Base-by-base conservation (phyloP, 176 grass and related monocot species). In the Canna indica region DNA sequence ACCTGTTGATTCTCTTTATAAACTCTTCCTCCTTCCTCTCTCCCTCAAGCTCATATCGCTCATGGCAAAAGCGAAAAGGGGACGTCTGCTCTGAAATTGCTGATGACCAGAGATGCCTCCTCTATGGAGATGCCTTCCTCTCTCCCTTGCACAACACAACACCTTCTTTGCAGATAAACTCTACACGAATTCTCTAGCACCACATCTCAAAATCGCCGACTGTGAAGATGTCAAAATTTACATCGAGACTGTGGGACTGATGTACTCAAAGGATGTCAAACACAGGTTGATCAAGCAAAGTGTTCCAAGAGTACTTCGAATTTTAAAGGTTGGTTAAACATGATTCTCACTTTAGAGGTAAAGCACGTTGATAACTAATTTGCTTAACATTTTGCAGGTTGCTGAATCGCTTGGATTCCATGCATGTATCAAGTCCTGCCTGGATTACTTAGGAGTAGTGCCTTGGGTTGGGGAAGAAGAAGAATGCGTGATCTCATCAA, bases 201-300 rank as follows among this genome's bases (percentile, higher is more conserved):
- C 80, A 1, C 79, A 59, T 27, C 54, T 96, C 25, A 85, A 96
- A 39, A 79, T 91, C 18, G 32, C 78, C 38, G 91, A 91, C 67
- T 96, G 88, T 56, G 91, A 96, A 47, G 91, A 96, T 73, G 88
- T 96, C 25, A 88, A 96, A 74, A 96, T 96, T 39, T 96, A 78
- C 77, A 83, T 91, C 31, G 91, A 96, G 72, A 91, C 91, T n/a
- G 81, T 91, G 74, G 91, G 91, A 15, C 78, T 96, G 82, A 96
- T 96, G 91, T 96, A 96, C 69, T 84, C 75, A 66, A 80, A 60
- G 69, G 88, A 91, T 75, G 85, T 91, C 59, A 96, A 82, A 71
- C 85, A 84, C 54, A 88, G 83, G 60, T 53, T 91, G 61, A 82
- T 96, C 71, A 96, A 96, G 73, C 85, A 96, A 77, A 88, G 66